Evolutionary conservation across 2,329 filamentous ascomycete species (phyloP).

Genomic region (Sporothrix sp.): DNA sequence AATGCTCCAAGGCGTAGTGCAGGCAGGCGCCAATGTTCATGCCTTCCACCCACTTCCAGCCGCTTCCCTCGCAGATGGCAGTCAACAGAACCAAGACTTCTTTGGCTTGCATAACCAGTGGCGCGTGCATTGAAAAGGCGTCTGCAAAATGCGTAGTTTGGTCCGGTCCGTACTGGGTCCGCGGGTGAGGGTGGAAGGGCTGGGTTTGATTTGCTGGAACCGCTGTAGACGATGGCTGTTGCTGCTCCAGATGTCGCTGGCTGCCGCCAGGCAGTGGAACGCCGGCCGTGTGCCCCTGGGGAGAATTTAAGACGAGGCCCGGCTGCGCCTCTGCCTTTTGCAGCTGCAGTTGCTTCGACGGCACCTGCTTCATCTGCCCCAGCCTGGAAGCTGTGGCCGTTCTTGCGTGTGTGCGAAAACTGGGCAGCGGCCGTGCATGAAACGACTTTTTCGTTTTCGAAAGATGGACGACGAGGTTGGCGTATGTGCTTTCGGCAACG

Average conservation of each 20-base stretch:
- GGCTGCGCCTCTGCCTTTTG: background rate
- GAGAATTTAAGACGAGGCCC: no score
- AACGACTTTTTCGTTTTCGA: conserved; percentile 48
- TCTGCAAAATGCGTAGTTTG: conserved; percentile 12
- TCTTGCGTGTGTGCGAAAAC: conserved; percentile 33
- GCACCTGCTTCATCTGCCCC: conserved; percentile 27
- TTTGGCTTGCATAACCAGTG: conserved; percentile 43
- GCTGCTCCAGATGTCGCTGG: no score
- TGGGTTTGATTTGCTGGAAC: conserved; percentile 13
- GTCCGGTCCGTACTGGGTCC: conserved; percentile 12
- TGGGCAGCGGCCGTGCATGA: conserved; percentile 29
- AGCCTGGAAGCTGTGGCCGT: conserved; percentile 47
- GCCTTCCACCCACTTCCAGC: conserved; percentile 86
- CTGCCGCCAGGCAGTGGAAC: no score
- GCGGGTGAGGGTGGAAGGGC: conserved; percentile 11
- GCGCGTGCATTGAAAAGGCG: conserved; percentile 27
- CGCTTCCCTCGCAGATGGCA: conserved; percentile 65
- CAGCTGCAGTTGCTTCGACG: conserved; percentile 3
- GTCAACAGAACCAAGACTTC: conserved; percentile 63
- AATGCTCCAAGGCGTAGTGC: conserved; percentile 80
- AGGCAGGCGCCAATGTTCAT: conserved; percentile 87
- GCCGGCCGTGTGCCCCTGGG: no score
- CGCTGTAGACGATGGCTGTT: no score
- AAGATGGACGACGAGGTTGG: conserved; percentile 57
- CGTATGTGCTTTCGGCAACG: conserved; percentile 63